phyloP scores from a whole-genome alignment of 2,329 filamentous ascomycete genomes.

The Paracorniculantispora psalliotae region DNA sequence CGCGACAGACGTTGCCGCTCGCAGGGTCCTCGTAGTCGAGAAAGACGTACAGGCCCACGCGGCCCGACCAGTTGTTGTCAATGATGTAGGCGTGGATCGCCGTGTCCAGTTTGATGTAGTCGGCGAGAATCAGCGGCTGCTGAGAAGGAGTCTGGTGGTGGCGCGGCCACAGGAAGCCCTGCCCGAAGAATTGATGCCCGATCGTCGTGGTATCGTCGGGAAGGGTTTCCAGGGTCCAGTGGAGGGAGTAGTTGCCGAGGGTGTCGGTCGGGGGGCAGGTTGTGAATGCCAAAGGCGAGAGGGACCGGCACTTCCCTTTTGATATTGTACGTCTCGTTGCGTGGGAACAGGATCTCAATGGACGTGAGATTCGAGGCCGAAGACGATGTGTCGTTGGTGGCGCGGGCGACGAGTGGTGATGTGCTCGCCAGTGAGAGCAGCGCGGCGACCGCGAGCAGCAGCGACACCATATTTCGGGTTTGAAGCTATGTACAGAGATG shows the following conservation, averaged over 20 bases:
- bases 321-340: neutral
- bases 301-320: neutral
- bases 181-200: neutral
- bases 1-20: too few relatives aligned
- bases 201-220: neutral
- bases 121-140: too few relatives aligned
- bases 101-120: too few relatives aligned
- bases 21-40: too few relatives aligned
- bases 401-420: neutral
- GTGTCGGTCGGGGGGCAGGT: neutral
- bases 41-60: too few relatives aligned
- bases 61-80: too few relatives aligned
- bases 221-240: neutral
- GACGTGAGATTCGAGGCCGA: neutral
- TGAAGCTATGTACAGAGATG: too few relatives aligned
- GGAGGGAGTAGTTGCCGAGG: neutral
- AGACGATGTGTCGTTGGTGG: neutral
- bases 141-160: too few relatives aligned
- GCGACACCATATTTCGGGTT: too few relatives aligned
- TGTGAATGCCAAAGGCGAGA: neutral
- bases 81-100: too few relatives aligned
- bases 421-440: neutral
- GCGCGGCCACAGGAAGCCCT: neutral
- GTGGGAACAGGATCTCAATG: neutral
- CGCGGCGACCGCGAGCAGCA: too few relatives aligned